These are phyloP conservation scores for Syzygium malaccense DNA, from an alignment of 441 rosid genomes.

Conservation along the genomic window DNA sequence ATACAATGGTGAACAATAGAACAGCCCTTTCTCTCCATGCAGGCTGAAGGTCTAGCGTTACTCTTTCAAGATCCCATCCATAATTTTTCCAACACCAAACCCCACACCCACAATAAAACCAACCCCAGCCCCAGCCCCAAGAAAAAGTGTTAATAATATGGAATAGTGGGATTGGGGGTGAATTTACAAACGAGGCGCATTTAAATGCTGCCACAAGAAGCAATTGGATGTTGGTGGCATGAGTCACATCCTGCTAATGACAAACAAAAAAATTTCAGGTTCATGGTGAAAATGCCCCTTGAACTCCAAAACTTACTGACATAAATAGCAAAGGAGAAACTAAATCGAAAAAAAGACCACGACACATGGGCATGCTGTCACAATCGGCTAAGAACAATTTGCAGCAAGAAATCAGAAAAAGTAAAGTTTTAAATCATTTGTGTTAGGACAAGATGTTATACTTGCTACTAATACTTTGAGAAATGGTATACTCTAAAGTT, in stretches of 20 bases:
- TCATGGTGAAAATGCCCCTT: background rate
- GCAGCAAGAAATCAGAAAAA: too few species aligned
- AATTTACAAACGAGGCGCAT: too few species aligned
- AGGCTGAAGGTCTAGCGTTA: background rate
- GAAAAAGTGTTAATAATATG: background rate
- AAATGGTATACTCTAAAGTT: background rate
- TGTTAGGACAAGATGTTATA: too few species aligned
- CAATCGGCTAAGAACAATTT: background rate
- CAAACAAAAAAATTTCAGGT: background rate
- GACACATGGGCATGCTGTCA: background rate
- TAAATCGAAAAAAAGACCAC: background rate
- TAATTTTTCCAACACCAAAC: background rate
- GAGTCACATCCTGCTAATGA: too few species aligned
- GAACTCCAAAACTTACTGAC: background rate
- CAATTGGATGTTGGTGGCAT: too few species aligned
- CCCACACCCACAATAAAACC: background rate
- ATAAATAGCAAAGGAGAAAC: background rate
- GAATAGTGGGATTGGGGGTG: background rate
- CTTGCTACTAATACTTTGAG: background rate
- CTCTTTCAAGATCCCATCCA: background rate
- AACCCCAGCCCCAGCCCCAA: background rate
- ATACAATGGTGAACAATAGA: background rate
- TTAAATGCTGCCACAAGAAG: too few species aligned
- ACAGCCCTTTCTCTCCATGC: background rate
- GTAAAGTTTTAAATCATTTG: too few species aligned